Percentiles rank a stretch among this genome's conserved stretches.
These are phyloP conservation scores for Kingdonia uniflora DNA, from an alignment of 164 flowering plant species.

Conservation along the genomic window DNA sequence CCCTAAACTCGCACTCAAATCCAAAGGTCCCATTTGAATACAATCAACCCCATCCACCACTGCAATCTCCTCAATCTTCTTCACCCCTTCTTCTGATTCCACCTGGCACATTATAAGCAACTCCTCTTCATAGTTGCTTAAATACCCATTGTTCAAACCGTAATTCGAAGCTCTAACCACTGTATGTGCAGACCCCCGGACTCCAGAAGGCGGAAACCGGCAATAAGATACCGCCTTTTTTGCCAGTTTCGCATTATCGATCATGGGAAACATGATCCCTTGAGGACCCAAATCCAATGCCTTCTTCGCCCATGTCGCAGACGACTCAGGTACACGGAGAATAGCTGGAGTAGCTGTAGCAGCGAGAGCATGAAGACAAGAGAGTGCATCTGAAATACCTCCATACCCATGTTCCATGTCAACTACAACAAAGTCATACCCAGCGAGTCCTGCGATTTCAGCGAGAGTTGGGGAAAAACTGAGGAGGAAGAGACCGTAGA, in stretches of 20 bases:
- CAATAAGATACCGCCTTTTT: conserved; percentile 71
- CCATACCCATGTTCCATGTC: conserved; percentile 97
- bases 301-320: conserved; percentile 73
- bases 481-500: conserved; percentile 84
- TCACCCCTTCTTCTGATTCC: conserved; percentile 55
- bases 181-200: conserved; percentile 85
- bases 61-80: conserved; percentile 62
- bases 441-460: conserved; percentile 76
- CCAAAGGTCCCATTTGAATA: conserved; percentile 89
- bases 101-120: conserved; percentile 86
- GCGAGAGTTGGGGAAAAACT: conserved; percentile 78
- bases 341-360: conserved; percentile 61
- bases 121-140: conserved; percentile 54
- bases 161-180: conserved; percentile 72
- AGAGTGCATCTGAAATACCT: conserved; percentile 57
- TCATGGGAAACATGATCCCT: conserved; percentile 95
- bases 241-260: conserved; percentile 48
- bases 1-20: conserved; percentile 83
- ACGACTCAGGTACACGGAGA: conserved; percentile 63
- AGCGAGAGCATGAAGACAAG: conserved; percentile 68
- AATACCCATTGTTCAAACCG: conserved; percentile 69
- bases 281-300: conserved; percentile 91
- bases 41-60: conserved; percentile 88
- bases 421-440: conserved; percentile 81
- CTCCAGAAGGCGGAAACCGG: conserved; percentile 69